phyloP scores from a whole-genome alignment of 768 basidiomycete species.

The Hypsizygus marmoreus region DNA sequence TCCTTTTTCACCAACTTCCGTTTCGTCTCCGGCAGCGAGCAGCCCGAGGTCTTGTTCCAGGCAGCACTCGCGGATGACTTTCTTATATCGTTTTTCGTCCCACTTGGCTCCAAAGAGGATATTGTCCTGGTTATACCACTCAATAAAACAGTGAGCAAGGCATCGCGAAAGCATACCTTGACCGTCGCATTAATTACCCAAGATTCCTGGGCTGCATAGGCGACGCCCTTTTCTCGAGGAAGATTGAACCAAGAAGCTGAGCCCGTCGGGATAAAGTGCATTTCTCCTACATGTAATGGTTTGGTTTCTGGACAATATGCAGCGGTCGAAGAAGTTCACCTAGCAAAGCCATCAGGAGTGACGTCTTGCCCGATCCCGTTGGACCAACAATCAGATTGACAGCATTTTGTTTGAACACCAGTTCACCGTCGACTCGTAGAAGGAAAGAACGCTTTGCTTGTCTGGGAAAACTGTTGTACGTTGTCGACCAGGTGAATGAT shows the following conservation, averaged over 20 bases:
- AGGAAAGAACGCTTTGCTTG: slow-evolving; percentile 48
- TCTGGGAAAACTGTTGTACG: slow-evolving; percentile 26
- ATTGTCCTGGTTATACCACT: slow-evolving; percentile 53
- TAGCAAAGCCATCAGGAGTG: slow-evolving; percentile 63
- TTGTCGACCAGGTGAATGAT: slow-evolving; percentile 55
- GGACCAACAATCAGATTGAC: slow-evolving; percentile 62
- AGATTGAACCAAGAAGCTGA: slow-evolving; percentile 67
- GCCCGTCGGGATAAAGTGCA: slow-evolving; percentile 58
- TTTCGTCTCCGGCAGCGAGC: slow-evolving; percentile 64
- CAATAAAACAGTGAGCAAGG: background rate
- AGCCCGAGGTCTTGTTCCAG: slow-evolving; percentile 70
- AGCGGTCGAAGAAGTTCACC: slow-evolving; percentile 21
- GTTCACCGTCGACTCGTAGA: slow-evolving; percentile 50
- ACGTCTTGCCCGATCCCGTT: slow-evolving; percentile 61
- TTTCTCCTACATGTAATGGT: slow-evolving; percentile 44
- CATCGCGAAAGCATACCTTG: slow-evolving; percentile 31
- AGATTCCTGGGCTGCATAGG: slow-evolving; percentile 81
- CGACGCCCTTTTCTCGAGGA: slow-evolving; percentile 66
- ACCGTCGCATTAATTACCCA: slow-evolving; percentile 85
- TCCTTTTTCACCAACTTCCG: slow-evolving; percentile 73
- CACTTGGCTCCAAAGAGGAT: slow-evolving; percentile 78
- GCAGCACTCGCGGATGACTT: slow-evolving; percentile 72
- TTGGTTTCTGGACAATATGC: background rate
- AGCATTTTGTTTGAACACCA: slow-evolving; percentile 51
- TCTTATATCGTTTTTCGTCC: slow-evolving; percentile 76